phyloP scores from a whole-genome alignment of 1,139 yeast genomes.

The Sugiyamaella japonica region DNA sequence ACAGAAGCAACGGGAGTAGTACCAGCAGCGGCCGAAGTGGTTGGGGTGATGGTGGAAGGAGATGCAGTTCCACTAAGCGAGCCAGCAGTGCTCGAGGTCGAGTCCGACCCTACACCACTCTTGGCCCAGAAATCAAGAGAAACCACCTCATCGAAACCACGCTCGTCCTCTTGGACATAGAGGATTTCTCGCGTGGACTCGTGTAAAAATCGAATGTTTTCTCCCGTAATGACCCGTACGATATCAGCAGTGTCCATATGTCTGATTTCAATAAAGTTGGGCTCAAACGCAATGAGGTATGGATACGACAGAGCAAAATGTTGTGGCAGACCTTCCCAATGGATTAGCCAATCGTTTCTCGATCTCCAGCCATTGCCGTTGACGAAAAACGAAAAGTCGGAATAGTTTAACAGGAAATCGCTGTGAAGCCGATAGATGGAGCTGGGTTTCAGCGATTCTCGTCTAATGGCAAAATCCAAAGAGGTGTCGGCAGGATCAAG shows the following conservation, averaged over 20 bases:
- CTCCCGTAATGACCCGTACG: constrained; percentile 89
- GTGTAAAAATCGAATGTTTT: constrained; percentile 83
- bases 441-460: constrained; percentile 82
- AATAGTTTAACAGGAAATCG: constrained; percentile 82
- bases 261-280: constrained; percentile 86
- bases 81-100: not conserved
- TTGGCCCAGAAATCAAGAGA: constrained; percentile 77
- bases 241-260: constrained; percentile 86
- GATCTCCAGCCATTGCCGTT: constrained; percentile 97
- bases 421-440: constrained; percentile 88
- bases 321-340: constrained; percentile 97
- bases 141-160: constrained; percentile 88
- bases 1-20: not conserved
- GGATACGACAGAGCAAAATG: constrained; percentile 94
- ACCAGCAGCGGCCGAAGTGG: not conserved
- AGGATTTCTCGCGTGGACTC: constrained; percentile 91
- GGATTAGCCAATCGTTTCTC: constrained; percentile 88
- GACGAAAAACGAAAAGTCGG: constrained; percentile 92
- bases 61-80: constrained; percentile 1
- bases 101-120: constrained; percentile 1
- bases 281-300: constrained; percentile 85
- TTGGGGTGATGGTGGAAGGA: constrained; percentile 1
- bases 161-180: constrained; percentile 88
- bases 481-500: constrained; percentile 97
- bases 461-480: constrained; percentile 87